Evolutionary conservation across 2,329 filamentous ascomycete genomes (phyloP), one percentile per base, ranked within the genome.

Genomic region (Xylariaceae sp.): DNA sequence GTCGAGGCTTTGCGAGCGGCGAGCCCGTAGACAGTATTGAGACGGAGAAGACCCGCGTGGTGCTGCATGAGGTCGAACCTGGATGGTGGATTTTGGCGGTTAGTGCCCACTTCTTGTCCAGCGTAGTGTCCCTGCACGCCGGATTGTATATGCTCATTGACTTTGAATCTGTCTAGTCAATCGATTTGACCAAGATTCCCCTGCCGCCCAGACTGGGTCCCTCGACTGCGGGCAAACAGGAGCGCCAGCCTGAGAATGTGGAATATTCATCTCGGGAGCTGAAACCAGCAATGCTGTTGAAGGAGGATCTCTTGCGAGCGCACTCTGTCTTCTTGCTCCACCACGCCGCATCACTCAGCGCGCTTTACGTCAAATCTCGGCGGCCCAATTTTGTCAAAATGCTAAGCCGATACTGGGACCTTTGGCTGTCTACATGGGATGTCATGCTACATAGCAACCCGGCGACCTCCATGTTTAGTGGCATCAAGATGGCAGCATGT

Each of bases 1-100:
- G 89, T 62, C 86, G 85, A 65, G 91, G 85, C 61, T 99, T 99
- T 69, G 87, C 91, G 2, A 79, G 82, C 53, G 89, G 85, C 51
- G 77, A 85, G 58, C 68, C 88, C 2, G 81, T 96, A 36, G 89
- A 96, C 62, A 83, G 84, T 10, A 85, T 99, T 52, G 94, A 99
- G 64, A 97, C 94, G 1, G 89, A 96, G 61, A 94, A 89, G 73
- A 84, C 86, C 44, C 82, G 91, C 31, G 85, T 96, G 32, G 77
- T 97, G 32, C 73, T 96, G 40, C 83, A 90, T 61, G 90, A 99
- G 72, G 71, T 99, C 56, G 92, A 99, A 68, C 75, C 81, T 14
- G 88, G 88, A 30, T 99, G 94, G 94, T 99, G 95, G 95, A 85
- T 97, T 54, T 74, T 97, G 52, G 91, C 90, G 54, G 90, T 95